Evolutionary conservation across 2,329 filamentous ascomycete species (phyloP).

Genomic region (Cercospora canescens): DNA sequence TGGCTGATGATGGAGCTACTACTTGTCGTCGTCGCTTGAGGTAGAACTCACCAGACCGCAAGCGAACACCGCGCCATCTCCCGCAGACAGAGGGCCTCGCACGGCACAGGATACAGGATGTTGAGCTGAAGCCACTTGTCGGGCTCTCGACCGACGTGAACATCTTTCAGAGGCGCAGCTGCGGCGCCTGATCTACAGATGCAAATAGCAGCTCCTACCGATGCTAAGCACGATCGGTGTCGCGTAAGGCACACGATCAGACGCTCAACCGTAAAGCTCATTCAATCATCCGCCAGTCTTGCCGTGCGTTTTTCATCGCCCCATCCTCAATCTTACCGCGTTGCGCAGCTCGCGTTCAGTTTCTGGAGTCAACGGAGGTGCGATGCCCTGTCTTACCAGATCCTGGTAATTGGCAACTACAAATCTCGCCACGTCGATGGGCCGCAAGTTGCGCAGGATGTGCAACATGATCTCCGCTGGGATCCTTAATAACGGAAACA

Average conservation of each 20-base stretch:
- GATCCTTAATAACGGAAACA: slow-evolving; percentile 34
- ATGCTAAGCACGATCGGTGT: too few relatives aligned
- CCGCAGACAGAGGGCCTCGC: background rate
- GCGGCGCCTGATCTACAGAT: background rate
- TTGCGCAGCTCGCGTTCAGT: slow-evolving; percentile 22
- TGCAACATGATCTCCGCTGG: slow-evolving; percentile 44
- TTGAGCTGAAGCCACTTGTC: background rate
- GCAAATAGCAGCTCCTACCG: background rate
- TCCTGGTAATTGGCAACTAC: slow-evolving; percentile 40
- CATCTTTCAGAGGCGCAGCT: background rate
- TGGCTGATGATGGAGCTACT: background rate
- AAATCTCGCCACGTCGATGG: slow-evolving; percentile 41
- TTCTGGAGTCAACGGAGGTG: slow-evolving; percentile 32
- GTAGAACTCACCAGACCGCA: background rate
- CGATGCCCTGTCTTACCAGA: slow-evolving; percentile 36
- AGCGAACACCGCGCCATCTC: background rate
- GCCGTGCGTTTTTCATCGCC: background rate
- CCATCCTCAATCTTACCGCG: slow-evolving; percentile 6
- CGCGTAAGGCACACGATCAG: too few relatives aligned
- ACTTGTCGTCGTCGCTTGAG: background rate
- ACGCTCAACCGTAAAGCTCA: too few relatives aligned
- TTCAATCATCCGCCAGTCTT: background rate
- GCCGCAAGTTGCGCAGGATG: slow-evolving; percentile 41
- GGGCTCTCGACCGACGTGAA: background rate
- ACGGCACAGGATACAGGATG: background rate